These are phyloP conservation scores for Ganoderma leucocontextum DNA, from an alignment of 1,284 basidiomycete species.

Conservation along the genomic window DNA sequence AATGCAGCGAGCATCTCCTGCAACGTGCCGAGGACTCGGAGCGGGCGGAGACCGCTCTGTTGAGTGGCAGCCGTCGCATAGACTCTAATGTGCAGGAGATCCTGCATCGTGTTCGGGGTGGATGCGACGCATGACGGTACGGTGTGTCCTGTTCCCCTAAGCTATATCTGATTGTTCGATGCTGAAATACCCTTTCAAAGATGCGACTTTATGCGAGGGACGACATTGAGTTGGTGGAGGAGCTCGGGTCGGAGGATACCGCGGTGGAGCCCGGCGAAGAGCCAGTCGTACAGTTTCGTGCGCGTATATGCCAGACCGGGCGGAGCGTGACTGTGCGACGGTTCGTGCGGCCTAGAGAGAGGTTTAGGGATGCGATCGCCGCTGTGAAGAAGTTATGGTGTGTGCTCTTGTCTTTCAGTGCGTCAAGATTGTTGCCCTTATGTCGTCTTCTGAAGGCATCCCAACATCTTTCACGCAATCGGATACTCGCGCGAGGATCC, in stretches of 20 bases:
- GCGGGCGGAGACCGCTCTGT: neutral
- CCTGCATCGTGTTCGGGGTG: neutral
- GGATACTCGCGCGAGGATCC: neutral
- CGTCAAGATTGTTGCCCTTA: neutral
- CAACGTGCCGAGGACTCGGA: neutral
- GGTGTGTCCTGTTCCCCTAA: neutral
- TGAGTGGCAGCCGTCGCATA: neutral
- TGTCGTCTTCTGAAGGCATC: neutral
- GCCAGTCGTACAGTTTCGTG: neutral
- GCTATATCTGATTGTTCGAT: neutral
- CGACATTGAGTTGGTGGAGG: neutral
- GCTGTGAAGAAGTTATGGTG: neutral
- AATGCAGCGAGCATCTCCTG: neutral
- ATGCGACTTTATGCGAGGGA: conserved; percentile 1
- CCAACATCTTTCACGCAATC: neutral
- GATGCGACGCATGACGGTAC: neutral
- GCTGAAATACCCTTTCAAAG: neutral
- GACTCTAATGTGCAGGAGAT: neutral
- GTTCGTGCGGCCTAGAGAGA: neutral
- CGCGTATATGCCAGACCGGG: neutral
- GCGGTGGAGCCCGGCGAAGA: neutral
- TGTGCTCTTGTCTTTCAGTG: neutral
- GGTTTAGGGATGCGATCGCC: neutral
- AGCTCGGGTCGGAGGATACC: neutral
- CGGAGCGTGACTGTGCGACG: neutral